phyloP scores from a whole-genome alignment of 1,284 basidiomycete species.

The Austroboletus sp. region DNA sequence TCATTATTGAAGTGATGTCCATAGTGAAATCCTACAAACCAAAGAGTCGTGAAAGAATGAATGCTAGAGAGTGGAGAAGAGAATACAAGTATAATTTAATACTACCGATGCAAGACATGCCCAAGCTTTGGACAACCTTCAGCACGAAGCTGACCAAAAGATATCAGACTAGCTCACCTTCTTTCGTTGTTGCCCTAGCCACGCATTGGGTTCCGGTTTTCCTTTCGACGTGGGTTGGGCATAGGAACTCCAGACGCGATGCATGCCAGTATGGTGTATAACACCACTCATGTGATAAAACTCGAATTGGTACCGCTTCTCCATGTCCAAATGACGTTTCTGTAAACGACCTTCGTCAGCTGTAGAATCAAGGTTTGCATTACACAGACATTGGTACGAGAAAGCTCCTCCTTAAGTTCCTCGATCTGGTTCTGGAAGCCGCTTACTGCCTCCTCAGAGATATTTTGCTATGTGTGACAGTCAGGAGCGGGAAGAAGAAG shows the following conservation, averaged over 20 bases:
- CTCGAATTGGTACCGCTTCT: constrained; percentile 63
- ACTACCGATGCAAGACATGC: constrained; percentile 25
- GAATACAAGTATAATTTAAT: background rate
- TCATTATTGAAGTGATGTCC: too few species aligned
- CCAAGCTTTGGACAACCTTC: constrained; percentile 21
- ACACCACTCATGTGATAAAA: constrained; percentile 75
- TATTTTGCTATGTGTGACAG: constrained; percentile 35
- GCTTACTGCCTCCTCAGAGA: constrained; percentile 66
- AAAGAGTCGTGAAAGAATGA: background rate
- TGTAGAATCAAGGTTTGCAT: background rate
- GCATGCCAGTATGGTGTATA: constrained; percentile 65
- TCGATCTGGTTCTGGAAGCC: constrained; percentile 66
- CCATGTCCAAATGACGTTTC: constrained; percentile 51
- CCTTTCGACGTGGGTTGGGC: constrained; percentile 38
- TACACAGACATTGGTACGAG: constrained; percentile 49
- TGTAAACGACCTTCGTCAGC: constrained; percentile 23
- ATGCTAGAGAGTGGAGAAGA: background rate
- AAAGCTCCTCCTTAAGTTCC: constrained; percentile 63
- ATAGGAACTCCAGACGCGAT: constrained; percentile 49
- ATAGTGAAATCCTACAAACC: background rate
- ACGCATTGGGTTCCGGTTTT: constrained; percentile 42
- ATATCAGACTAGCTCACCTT: constrained; percentile 34
- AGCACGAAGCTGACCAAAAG: constrained; percentile 1
- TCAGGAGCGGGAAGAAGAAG: constrained; percentile 4
- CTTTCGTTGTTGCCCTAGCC: constrained; percentile 56